Percentiles rank a stretch among this genome's conserved stretches.
Conservation (phyloP, 1,284 basidiomycete species). For the Inonotus obliquus region DNA sequence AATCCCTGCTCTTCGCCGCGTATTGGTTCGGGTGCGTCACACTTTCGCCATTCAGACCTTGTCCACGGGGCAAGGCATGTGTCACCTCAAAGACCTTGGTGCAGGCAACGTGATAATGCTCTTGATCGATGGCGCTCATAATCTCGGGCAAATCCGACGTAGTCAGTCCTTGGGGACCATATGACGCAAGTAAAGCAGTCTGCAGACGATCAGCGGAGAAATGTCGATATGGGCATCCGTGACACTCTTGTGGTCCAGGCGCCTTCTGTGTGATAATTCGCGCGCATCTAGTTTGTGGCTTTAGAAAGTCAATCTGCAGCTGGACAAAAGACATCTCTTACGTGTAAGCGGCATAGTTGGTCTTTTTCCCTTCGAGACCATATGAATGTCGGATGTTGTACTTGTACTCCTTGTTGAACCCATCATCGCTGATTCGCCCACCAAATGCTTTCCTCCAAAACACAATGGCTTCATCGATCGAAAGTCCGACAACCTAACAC, state of each 20-base stretch:
- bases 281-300: constrained; percentile 62
- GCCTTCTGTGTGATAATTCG: constrained; percentile 81
- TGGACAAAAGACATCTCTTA: constrained; percentile 29
- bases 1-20: constrained; percentile 61
- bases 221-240: constrained; percentile 96
- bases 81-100: constrained; percentile 96
- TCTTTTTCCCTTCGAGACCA: constrained; percentile 90
- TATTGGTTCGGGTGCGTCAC: constrained; percentile 95
- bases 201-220: constrained; percentile 85
- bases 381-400: constrained; percentile 98
- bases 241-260: constrained; percentile 68
- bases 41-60: constrained; percentile 78
- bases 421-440: constrained; percentile 78
- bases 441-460: constrained; percentile 93
- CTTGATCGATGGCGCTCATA: constrained; percentile 72
- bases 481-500: constrained; percentile 81
- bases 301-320: not conserved
- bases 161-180: constrained; percentile 62
- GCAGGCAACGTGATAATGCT: constrained; percentile 95
- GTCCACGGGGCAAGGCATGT: constrained; percentile 46
- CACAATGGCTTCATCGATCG: constrained; percentile 89
- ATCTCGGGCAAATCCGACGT: constrained; percentile 82
- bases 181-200: constrained; percentile 70
- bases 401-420: constrained; percentile 97
- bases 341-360: constrained; percentile 94